These are phyloP conservation scores for Diaporthe longicolla DNA, from an alignment of 2,329 filamentous ascomycete genomes.

Conservation along the genomic window DNA sequence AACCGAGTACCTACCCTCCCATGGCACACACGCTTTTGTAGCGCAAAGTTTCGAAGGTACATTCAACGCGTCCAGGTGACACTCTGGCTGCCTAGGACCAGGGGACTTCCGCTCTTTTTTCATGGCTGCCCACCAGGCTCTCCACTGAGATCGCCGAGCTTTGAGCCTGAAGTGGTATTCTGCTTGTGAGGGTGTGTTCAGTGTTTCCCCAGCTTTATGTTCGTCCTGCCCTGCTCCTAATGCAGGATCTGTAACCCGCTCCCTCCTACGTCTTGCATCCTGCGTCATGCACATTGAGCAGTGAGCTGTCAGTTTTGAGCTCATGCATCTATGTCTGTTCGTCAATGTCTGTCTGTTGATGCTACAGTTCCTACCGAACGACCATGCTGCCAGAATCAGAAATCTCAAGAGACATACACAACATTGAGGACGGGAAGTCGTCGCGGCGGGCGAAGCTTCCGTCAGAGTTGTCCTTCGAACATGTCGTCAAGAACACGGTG, in stretches of 20 bases:
- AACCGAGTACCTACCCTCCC: slow-evolving; percentile 10
- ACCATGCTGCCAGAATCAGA: slow-evolving; percentile 38
- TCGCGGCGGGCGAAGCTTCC: slow-evolving; percentile 25
- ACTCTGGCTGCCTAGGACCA: slow-evolving; percentile 21
- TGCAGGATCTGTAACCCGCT: neutral
- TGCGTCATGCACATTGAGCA: slow-evolving; percentile 14
- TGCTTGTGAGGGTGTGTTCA: neutral
- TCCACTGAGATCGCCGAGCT: slow-evolving; percentile 10
- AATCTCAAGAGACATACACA: slow-evolving; percentile 35
- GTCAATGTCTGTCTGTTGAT: slow-evolving; percentile 19
- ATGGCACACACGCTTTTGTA: neutral
- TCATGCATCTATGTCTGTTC: slow-evolving; percentile 25
- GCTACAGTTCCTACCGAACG: slow-evolving; percentile 19
- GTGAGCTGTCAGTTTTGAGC: slow-evolving; percentile 19
- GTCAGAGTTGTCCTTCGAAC: slow-evolving; percentile 30
- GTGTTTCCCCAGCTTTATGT: slow-evolving; percentile 37
- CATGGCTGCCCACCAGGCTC: slow-evolving; percentile 23
- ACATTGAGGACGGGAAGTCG: slow-evolving; percentile 23
- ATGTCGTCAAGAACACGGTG: slow-evolving; percentile 34
- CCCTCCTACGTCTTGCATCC: slow-evolving; percentile 27
- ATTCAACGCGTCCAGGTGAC: slow-evolving; percentile 19
- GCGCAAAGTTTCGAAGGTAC: slow-evolving; percentile 1
- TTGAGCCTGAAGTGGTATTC: slow-evolving; percentile 17
- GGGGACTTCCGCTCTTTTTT: neutral
- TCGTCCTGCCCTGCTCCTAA: slow-evolving; percentile 21